Evolutionary conservation across 345 rosid genomes (phyloP).

Genomic region (Hibiscus syriacus): DNA sequence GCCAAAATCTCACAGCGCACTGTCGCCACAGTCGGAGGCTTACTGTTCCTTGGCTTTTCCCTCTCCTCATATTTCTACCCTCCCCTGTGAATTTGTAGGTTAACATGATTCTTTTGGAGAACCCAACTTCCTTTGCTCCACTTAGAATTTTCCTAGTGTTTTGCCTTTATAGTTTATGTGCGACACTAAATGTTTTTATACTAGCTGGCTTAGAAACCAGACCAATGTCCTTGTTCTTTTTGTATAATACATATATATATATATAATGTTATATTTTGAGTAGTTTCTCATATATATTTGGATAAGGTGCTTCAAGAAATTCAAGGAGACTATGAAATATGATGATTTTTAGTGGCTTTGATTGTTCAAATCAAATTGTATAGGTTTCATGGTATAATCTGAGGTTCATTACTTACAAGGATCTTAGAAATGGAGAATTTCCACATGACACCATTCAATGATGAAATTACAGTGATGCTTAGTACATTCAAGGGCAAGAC

Average conservation of each 20-base stretch:
- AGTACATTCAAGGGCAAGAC: constrained; percentile 14
- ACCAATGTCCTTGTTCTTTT: not conserved
- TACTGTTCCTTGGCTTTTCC: constrained; percentile 89
- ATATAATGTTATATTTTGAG: not conserved
- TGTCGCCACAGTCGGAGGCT: constrained; percentile 84
- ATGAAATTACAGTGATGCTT: constrained; percentile 1
- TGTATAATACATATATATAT: not conserved
- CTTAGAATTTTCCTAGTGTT: not conserved
- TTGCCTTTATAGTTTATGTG: not conserved
- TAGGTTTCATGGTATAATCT: not conserved
- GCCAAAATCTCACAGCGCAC: constrained; percentile 93
- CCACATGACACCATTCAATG: constrained; percentile 5
- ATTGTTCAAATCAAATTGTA: no score
- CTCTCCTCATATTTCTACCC: constrained; percentile 93
- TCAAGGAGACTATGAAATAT: no score
- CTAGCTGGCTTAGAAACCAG: not conserved
- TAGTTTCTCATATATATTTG: not conserved
- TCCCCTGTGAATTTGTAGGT: constrained; percentile 44
- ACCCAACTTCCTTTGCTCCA: not conserved
- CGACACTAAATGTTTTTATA: not conserved
- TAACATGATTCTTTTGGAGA: constrained; percentile 11
- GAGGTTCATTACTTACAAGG: constrained; percentile 9
- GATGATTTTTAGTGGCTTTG: no score
- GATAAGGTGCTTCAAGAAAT: no score
- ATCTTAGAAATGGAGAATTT: constrained; percentile 3